Percentiles rank a stretch among this genome's conserved stretches.
phyloP scores from a whole-genome alignment of 2,329 filamentous ascomycete genomes.

The Exophiala oligosperma region DNA sequence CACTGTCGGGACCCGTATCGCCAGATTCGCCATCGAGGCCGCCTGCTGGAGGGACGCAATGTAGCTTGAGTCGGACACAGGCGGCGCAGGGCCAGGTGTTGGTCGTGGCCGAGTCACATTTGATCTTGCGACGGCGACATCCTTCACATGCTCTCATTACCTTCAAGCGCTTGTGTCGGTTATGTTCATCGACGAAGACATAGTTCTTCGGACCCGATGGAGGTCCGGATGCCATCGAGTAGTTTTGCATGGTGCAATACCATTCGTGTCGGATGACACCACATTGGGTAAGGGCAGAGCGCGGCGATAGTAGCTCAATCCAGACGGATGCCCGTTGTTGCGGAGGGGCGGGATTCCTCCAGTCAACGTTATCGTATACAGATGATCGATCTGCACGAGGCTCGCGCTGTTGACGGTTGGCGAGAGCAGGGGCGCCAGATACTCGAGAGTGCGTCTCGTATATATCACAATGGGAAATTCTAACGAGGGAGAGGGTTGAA shows the following conservation, averaged over 20 bases:
- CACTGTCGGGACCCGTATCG: slow-evolving; percentile 3
- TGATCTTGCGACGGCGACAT: slow-evolving; percentile 92
- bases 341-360: slow-evolving; percentile 3
- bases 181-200: slow-evolving; percentile 98
- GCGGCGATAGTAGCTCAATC: slow-evolving; percentile 17
- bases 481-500: not conserved
- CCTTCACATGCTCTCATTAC: slow-evolving; percentile 98
- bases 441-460: not conserved
- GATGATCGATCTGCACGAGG: not conserved
- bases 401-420: not conserved
- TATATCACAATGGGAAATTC: not conserved
- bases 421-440: not conserved
- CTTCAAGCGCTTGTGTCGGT: slow-evolving; percentile 94
- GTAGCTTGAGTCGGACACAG: slow-evolving; percentile 86
- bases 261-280: slow-evolving; percentile 23
- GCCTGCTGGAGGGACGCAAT: slow-evolving; percentile 86
- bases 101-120: slow-evolving; percentile 94
- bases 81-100: slow-evolving; percentile 98
- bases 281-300: slow-evolving; percentile 25
- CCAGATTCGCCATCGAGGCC: slow-evolving; percentile 63
- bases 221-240: slow-evolving; percentile 21
- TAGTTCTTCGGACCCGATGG: slow-evolving; percentile 60
- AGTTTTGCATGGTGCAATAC: slow-evolving; percentile 29
- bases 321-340: slow-evolving; percentile 14
- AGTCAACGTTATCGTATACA: not conserved